These are phyloP conservation scores for Leptographium galeiforme DNA, from an alignment of 2,329 filamentous ascomycete genomes.

Conservation along the genomic window DNA sequence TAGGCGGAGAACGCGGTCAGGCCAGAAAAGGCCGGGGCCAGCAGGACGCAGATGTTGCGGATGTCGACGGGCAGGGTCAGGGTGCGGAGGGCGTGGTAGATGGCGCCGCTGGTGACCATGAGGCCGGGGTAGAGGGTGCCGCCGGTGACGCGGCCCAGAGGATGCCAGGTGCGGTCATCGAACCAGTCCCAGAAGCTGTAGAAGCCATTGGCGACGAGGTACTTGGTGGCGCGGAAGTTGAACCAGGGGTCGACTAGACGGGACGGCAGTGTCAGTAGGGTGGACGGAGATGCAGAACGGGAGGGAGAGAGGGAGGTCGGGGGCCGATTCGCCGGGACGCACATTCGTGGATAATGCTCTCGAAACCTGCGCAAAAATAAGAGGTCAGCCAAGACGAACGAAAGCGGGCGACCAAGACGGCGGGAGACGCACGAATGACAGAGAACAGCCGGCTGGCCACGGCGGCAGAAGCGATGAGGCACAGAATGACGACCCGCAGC, in stretches of 20 bases:
- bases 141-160: slow-evolving; percentile 92
- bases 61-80: slow-evolving; percentile 92
- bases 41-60: slow-evolving; percentile 93
- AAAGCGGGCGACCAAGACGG: slow-evolving; percentile 3
- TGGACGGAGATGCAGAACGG: slow-evolving; percentile 6
- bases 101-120: slow-evolving; percentile 96
- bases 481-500: slow-evolving; percentile 79
- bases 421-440: slow-evolving; percentile 67
- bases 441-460: slow-evolving; percentile 92
- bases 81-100: slow-evolving; percentile 85
- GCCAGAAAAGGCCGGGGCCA: slow-evolving; percentile 88
- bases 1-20: slow-evolving; percentile 88
- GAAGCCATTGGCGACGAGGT: slow-evolving; percentile 91
- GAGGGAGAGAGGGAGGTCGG: slow-evolving; percentile 9
- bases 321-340: slow-evolving; percentile 26
- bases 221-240: slow-evolving; percentile 97
- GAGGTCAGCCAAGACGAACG: not conserved
- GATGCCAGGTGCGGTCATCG: slow-evolving; percentile 99
- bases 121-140: slow-evolving; percentile 97
- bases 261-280: slow-evolving; percentile 13
- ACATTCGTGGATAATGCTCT: slow-evolving; percentile 99
- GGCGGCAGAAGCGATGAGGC: slow-evolving; percentile 80
- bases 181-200: slow-evolving; percentile 99
- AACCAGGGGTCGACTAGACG: slow-evolving; percentile 93
- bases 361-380: slow-evolving; percentile 55